These are phyloP conservation scores for Fonsecaea nubica DNA, from an alignment of 2,329 filamentous ascomycete species.

Conservation along the genomic window DNA sequence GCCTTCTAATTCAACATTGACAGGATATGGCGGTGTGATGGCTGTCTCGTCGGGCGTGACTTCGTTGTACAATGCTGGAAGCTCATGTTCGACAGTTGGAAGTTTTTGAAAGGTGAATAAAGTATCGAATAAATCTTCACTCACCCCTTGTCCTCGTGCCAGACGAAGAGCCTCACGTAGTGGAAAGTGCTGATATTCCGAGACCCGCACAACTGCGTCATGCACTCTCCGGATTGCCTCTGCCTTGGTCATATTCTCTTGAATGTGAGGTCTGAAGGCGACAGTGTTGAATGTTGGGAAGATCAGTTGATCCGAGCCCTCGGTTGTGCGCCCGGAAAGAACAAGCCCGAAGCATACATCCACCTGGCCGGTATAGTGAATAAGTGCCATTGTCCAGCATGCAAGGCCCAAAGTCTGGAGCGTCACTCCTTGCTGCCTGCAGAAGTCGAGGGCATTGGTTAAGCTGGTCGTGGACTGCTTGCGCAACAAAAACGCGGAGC, in stretches of 20 bases:
- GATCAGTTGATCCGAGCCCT: conserved; percentile 69
- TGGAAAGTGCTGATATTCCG: conserved; percentile 78
- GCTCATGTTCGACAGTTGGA: conserved; percentile 44
- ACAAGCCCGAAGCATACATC: conserved; percentile 85
- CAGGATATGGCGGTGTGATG: conserved; percentile 77
- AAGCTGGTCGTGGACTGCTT: conserved; percentile 52
- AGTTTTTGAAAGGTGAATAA: conserved; percentile 71
- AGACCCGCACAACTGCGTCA: conserved; percentile 68
- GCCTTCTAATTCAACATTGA: conserved; percentile 81
- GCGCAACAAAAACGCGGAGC: conserved; percentile 53
- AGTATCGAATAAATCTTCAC: conserved; percentile 62
- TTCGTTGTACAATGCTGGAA: conserved; percentile 63
- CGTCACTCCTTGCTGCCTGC: conserved; percentile 70
- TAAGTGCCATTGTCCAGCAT: conserved; percentile 75
- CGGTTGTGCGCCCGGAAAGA: conserved; percentile 80
- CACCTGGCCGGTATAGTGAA: conserved; percentile 66
- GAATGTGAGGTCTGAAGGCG: conserved; percentile 72
- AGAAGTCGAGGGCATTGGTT: conserved; percentile 62
- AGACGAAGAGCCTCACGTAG: conserved; percentile 71
- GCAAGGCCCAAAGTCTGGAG: conserved; percentile 77
- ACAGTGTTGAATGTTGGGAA: conserved; percentile 96
- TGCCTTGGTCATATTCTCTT: conserved; percentile 62
- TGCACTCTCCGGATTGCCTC: conserved; percentile 77
- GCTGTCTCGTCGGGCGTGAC: conserved; percentile 56
- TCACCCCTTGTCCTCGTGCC: conserved; percentile 50